A percentile compares a stretch with the other conserved stretches of the same genome.
These are phyloP conservation scores for Hemerocallis citrina DNA, from an alignment of 106 monocot genomes.

Conservation along the genomic window DNA sequence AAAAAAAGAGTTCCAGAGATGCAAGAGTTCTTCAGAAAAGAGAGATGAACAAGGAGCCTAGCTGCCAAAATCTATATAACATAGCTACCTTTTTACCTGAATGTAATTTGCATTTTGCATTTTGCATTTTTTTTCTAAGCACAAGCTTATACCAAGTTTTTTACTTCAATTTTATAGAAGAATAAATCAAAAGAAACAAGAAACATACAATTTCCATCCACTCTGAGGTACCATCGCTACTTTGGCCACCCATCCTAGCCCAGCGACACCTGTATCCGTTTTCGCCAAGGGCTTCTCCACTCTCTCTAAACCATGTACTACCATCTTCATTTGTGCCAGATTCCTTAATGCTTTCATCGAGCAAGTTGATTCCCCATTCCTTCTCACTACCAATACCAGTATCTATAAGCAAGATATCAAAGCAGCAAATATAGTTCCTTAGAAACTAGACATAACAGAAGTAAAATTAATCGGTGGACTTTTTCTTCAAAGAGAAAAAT, in stretches of 20 bases:
- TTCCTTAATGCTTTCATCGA: constrained; percentile 75
- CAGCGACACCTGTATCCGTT: constrained; percentile 89
- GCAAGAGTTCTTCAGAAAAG: too few relatives aligned
- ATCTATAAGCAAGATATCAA: constrained; percentile 63
- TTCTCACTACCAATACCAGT: constrained; percentile 99
- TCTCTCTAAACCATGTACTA: constrained; percentile 94
- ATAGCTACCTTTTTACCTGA: not conserved
- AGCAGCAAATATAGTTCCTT: constrained; percentile 30
- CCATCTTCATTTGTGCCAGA: constrained; percentile 91
- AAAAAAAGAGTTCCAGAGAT: too few relatives aligned
- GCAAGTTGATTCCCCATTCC: constrained; percentile 94
- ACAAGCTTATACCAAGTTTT: not conserved
- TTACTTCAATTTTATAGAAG: not conserved
- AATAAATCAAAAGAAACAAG: not conserved
- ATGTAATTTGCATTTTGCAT: too few relatives aligned
- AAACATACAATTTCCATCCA: constrained; percentile 91
- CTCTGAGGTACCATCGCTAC: constrained; percentile 60
- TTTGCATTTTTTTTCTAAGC: not conserved
- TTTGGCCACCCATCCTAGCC: constrained; percentile 85
- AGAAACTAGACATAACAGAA: constrained; percentile 12
- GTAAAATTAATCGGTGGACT: not conserved
- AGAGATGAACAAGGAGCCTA: too few relatives aligned
- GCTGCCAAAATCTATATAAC: too few relatives aligned
- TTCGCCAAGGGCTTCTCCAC: constrained; percentile 80
- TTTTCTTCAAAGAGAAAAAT: constrained; percentile 6